Base-by-base conservation (phyloP, 192 early-diverging fungal genomes). In the Backusella sp. region DNA sequence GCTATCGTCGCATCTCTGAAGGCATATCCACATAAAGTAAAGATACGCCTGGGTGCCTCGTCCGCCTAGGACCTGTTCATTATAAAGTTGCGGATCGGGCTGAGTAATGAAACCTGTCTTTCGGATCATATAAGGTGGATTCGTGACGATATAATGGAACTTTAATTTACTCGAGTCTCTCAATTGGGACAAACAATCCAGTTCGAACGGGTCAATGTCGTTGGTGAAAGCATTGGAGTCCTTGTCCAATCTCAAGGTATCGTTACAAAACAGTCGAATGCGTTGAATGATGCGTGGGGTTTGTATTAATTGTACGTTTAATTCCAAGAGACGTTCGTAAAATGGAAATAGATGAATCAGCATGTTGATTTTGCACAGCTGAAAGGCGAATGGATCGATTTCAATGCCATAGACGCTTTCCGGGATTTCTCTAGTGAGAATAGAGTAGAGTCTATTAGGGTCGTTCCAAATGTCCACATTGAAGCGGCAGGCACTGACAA, bases 51-150 rank as follows among this genome's bases (percentile, higher is more conserved):
- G 88, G 68, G 84, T 88, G 36, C 87, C 87, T 81, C 56, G 73
- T n/a, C 39, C 79, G 35, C 76, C 86, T 6, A 90, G 52, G 7
- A 86, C 76, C 4, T 66, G 35, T 70, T 85, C 84, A 72, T 90
- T 87, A 46, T 85, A 90, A 5, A 90, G 73, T 8, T 77, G 72
- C 17, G 79, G 74, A 36, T 89, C 88, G 2, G 88, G 86, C 6
- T 81, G 79, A 3, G 85, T 79, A 21, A 87, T 84, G 28, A 86
- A 87, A 2, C 88, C 88, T 0, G 86, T 89, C 53, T 87, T 87
- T 59, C 88, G 77, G 21, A 87, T 89, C 85, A 89, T 87, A 67
- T 90, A 90, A 6, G 88, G 88, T 15, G 88, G 88, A 69, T 90
- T 90, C 36, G 88, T 90, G 17, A 88, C 88, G 49, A 90, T 85